Conservation (phyloP, 345 rosid species). For the Citrus unshiu region DNA sequence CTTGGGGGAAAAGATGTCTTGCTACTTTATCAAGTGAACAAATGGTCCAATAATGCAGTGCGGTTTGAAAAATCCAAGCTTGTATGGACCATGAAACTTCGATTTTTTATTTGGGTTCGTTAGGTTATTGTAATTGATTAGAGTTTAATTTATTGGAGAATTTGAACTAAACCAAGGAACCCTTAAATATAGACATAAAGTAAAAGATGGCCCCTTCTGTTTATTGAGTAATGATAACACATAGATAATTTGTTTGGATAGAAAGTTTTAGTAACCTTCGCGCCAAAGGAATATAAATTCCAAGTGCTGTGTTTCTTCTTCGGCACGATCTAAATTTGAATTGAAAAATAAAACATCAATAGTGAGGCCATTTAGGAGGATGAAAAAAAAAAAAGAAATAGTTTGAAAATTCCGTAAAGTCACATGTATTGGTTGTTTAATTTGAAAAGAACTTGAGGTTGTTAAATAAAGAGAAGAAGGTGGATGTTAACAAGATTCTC, state of each 20-base stretch:
- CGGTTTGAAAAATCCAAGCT: background rate
- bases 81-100: background rate
- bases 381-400: background rate
- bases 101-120: background rate
- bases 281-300: conserved; percentile 23
- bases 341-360: background rate
- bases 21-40: background rate
- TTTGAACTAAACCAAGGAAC: background rate
- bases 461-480: background rate
- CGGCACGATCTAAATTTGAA: conserved; percentile 1
- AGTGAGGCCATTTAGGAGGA: background rate
- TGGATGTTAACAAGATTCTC: background rate
- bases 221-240: background rate
- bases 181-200: background rate
- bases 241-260: background rate
- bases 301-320: background rate
- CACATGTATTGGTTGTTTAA: background rate
- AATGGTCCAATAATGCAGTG: background rate
- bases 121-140: background rate
- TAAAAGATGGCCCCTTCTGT: background rate
- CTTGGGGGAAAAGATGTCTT: background rate
- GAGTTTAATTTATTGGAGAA: background rate
- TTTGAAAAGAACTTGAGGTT: background rate
- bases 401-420: background rate
- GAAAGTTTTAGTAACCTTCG: background rate